Base-by-base conservation (phyloP, 2,329 filamentous ascomycete species). In the Aspergillus glaucus region DNA sequence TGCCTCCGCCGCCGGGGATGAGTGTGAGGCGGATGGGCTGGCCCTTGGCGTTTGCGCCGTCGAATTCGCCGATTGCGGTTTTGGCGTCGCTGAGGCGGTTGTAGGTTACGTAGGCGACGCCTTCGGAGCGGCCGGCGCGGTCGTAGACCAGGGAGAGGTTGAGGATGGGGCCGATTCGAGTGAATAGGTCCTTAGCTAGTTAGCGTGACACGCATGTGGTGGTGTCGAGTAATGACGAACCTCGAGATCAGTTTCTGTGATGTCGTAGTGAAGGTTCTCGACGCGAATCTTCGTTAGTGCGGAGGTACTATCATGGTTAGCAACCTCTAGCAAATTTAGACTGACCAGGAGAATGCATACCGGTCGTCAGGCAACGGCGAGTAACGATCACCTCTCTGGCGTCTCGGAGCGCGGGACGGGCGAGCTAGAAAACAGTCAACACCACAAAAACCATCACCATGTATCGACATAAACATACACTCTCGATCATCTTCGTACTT, bases 251-350 rank as follows among this genome's bases (percentile, higher is more conserved):
- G 85, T 84, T 67, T 92, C 83, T 10, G 86, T 91, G 54, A 96
- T 78, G 52, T 96, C 91, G 68, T 95, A 96, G 68, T 96, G 91
- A 50, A 96, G 75, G 65, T 95, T 95, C 53, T 94, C 88, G 52
- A 95, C 85, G 56, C 85, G 85, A 56, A 96, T 70, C 70, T 88
- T 92, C 42, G 84, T 77, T 58, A 84, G 83, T 49, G 73, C 71
- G 26, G 72, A 63, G 32, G 79, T 76, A 61, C 81, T 81, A 9
- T 47, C 32, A 55, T 59, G 43, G 55, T 61, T 49, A 60, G 51
- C 47, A 50, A 44, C 45, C 7, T 26, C 12, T 15, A 32, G 22
- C 14, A 15, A 30, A 26, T 30, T 21, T n/a, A 40, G n/a, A 28
- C 10, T 10, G 26, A 30, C 26, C 7, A 21, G n/a, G 17, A 19